Conservation (phyloP, 768 basidiomycete genomes). For the Leucosporidium yakuticum region DNA sequence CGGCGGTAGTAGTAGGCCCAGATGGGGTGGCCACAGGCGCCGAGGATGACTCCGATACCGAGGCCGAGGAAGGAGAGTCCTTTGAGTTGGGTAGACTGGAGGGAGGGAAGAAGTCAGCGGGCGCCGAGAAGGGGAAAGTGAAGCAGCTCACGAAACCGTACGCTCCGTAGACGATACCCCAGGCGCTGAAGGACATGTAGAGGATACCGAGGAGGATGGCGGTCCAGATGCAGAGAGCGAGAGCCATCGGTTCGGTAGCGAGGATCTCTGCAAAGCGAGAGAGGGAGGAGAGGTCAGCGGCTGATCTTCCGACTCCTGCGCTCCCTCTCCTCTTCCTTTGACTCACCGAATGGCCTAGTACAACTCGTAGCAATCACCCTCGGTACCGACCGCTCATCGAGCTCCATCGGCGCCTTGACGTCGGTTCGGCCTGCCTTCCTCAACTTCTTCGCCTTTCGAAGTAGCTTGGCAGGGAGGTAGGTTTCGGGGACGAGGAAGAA, state of each 20-base stretch:
- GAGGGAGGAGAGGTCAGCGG: background rate
- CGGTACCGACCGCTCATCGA: slow-evolving; percentile 48
- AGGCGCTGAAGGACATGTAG: slow-evolving; percentile 44
- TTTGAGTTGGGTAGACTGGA: background rate
- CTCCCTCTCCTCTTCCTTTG: background rate
- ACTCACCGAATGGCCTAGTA: slow-evolving; percentile 66
- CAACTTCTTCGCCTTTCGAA: slow-evolving; percentile 46
- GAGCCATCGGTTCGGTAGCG: slow-evolving; percentile 65
- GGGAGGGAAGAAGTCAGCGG: background rate
- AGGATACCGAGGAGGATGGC: slow-evolving; percentile 45
- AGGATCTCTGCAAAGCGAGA: slow-evolving; percentile 46
- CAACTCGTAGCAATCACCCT: slow-evolving; percentile 56
- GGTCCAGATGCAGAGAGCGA: slow-evolving; percentile 65
- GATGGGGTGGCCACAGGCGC: slow-evolving; percentile 37
- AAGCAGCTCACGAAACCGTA: slow-evolving; percentile 42
- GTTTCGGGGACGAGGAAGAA: slow-evolving; percentile 59
- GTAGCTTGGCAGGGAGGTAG: slow-evolving; percentile 58
- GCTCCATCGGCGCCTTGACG: slow-evolving; percentile 60
- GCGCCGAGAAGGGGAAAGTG: background rate
- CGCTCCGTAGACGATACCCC: slow-evolving; percentile 42
- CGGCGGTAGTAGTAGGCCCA: slow-evolving; percentile 37
- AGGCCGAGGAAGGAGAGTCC: slow-evolving; percentile 29
- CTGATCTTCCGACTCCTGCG: too few species aligned
- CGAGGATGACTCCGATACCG: slow-evolving; percentile 42
- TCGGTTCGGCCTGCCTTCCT: slow-evolving; percentile 55